A percentile compares a stretch with the other conserved stretches of the same genome.
These are phyloP conservation scores for Mortierella hygrophila DNA, from an alignment of 192 early-diverging fungal genomes.

Conservation along the genomic window DNA sequence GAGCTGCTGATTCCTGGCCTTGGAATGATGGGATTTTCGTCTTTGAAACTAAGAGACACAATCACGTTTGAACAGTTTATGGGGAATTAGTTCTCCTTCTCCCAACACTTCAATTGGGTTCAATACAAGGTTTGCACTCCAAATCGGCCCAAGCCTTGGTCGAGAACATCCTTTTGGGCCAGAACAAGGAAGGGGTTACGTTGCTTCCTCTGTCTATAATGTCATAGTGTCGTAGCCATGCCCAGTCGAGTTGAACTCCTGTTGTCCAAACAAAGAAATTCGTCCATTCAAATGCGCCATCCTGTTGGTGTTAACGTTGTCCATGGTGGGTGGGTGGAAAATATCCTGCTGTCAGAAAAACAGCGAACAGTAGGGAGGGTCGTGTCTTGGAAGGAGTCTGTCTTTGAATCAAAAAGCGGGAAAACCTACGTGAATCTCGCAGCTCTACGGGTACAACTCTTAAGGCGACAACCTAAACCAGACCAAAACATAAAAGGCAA, in stretches of 20 bases:
- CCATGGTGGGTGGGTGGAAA: neutral
- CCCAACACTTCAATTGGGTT: neutral
- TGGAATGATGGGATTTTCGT: slow-evolving; percentile 41
- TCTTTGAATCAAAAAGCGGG: neutral
- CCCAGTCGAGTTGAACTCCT: neutral
- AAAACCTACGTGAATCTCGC: slow-evolving; percentile 47
- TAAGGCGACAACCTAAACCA: slow-evolving; percentile 40
- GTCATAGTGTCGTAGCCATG: neutral
- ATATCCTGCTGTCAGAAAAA: neutral
- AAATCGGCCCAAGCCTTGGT: neutral
- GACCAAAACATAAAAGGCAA: neutral
- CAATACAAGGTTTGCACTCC: neutral
- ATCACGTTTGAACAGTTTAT: neutral
- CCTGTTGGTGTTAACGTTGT: neutral
- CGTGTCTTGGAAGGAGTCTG: neutral
- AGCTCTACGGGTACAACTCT: slow-evolving; percentile 46
- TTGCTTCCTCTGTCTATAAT: too few species aligned
- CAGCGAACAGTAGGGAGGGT: neutral
- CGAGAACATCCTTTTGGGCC: neutral
- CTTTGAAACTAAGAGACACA: slow-evolving; percentile 29
- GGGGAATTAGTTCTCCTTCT: neutral
- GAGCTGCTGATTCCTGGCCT: slow-evolving; percentile 35
- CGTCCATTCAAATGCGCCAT: neutral
- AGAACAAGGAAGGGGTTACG: neutral
- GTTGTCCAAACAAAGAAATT: neutral